A percentile compares a stretch with the other conserved stretches of the same genome.
Evolutionary conservation across 352 stramenopile species (phyloP).

Genomic region (Pythium volutum): DNA sequence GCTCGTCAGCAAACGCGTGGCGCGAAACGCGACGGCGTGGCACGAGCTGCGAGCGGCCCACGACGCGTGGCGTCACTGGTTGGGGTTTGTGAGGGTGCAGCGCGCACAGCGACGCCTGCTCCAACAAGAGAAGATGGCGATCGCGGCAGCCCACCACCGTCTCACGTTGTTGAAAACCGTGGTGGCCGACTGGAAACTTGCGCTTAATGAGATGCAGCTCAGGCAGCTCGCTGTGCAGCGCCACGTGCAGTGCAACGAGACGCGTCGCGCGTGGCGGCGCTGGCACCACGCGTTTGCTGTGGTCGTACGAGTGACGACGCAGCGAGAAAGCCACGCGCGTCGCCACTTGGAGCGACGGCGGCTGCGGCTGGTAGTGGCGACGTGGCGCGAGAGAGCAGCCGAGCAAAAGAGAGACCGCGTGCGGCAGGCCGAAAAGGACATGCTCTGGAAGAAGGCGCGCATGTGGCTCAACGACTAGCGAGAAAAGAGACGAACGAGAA

Average conservation of each 20-base stretch:
- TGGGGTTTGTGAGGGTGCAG: constrained; percentile 27
- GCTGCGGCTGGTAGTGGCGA: constrained; percentile 25
- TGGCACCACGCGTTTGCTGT: constrained; percentile 16
- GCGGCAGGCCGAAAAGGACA: constrained; percentile 45
- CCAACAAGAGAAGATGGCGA: constrained; percentile 22
- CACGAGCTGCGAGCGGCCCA: constrained; percentile 41
- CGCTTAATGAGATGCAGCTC: constrained; percentile 11
- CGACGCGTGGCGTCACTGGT: constrained; percentile 40
- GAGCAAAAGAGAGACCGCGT: constrained; percentile 31
- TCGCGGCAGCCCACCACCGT: constrained; percentile 24
- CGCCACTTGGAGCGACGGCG: constrained; percentile 8
- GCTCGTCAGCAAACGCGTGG: constrained; percentile 27
- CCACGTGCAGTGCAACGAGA: constrained; percentile 36
- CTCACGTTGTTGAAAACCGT: constrained; percentile 10
- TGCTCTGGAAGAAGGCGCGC: constrained; percentile 59
- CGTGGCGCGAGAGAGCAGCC: constrained; percentile 30
- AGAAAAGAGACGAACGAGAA: too few relatives aligned
- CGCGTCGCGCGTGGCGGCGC: constrained; percentile 12
- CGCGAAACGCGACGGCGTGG: constrained; percentile 36
- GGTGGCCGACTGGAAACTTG: constrained; percentile 21
- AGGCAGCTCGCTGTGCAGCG: constrained; percentile 28
- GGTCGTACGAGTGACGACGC: background rate
- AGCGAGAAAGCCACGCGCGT: constrained; percentile 3
- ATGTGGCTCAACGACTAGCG: constrained; percentile 52
- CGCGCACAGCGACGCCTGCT: constrained; percentile 20